Conservation (phyloP, 768 basidiomycete species). For the Rhizopogon salebrosus region DNA sequence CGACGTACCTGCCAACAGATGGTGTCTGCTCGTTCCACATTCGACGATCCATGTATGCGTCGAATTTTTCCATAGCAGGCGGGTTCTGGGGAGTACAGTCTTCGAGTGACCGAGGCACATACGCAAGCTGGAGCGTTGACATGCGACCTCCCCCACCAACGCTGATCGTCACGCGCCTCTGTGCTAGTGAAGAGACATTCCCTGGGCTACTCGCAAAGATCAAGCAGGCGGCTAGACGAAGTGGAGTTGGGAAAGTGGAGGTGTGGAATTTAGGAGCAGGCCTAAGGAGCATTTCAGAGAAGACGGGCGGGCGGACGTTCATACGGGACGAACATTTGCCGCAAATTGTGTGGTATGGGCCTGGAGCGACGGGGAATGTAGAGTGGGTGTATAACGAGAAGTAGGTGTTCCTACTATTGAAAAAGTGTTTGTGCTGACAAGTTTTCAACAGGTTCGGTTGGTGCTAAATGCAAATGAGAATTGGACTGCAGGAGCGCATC, state of each 20-base stretch:
- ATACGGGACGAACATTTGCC: constrained; percentile 36
- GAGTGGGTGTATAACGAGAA: constrained; percentile 48
- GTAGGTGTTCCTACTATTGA: constrained; percentile 19
- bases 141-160: constrained; percentile 23
- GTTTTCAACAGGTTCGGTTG: neutral
- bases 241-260: constrained; percentile 36
- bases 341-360: constrained; percentile 47
- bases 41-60: constrained; percentile 24
- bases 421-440: neutral
- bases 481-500: no score
- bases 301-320: constrained; percentile 26
- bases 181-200: constrained; percentile 26
- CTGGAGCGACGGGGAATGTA: constrained; percentile 26
- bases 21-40: constrained; percentile 47
- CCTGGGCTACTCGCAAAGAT: constrained; percentile 30
- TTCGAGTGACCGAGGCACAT: constrained; percentile 13
- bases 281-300: constrained; percentile 22
- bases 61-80: constrained; percentile 7
- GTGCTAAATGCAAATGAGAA: neutral
- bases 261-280: constrained; percentile 40
- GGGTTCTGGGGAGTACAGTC: constrained; percentile 18
- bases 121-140: constrained; percentile 44
- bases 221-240: constrained; percentile 28
- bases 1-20: constrained; percentile 37
- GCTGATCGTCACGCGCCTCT: constrained; percentile 42